phyloP scores from a whole-genome alignment of 495 filamentous ascomycete species.

The Cercophora scortea region DNA sequence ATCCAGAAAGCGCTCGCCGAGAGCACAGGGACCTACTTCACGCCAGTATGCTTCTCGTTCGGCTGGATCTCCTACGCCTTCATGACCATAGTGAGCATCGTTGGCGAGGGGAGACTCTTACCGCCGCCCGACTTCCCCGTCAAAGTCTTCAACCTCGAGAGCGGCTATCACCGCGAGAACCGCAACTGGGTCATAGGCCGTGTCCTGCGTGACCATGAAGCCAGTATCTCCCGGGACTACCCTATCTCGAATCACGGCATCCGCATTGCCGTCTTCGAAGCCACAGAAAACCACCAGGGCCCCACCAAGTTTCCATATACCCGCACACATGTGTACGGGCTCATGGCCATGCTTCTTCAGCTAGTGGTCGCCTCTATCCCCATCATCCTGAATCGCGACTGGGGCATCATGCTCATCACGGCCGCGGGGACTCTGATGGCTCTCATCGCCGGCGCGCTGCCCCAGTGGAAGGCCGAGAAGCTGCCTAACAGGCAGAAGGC shows the following conservation, averaged over 20 bases:
- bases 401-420: conserved; percentile 38
- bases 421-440: conserved; percentile 30
- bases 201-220: conserved; percentile 41
- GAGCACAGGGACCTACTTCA: conserved; percentile 2
- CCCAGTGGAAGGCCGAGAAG: conserved; percentile 46
- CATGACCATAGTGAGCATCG: conserved; percentile 25
- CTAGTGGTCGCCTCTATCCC: conserved; percentile 41
- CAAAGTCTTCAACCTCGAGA: conserved; percentile 37
- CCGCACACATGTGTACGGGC: conserved; percentile 10
- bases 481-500: conserved; percentile 31
- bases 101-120: conserved; percentile 41
- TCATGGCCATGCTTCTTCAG: conserved; percentile 32
- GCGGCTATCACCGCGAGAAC: conserved; percentile 36
- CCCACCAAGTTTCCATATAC: neutral
- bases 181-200: conserved; percentile 43
- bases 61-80: conserved; percentile 45
- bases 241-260: neutral
- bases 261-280: conserved; percentile 1
- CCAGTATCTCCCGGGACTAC: conserved; percentile 16
- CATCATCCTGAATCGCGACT: conserved; percentile 30
- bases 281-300: neutral
- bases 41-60: conserved; percentile 49
- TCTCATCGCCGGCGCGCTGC: conserved; percentile 24
- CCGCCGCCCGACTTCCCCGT: conserved; percentile 25
- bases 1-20: too few species aligned